Evolutionary conservation across 352 stramenopile species (phyloP).

Genomic region (Phytopythium sindhum): DNA sequence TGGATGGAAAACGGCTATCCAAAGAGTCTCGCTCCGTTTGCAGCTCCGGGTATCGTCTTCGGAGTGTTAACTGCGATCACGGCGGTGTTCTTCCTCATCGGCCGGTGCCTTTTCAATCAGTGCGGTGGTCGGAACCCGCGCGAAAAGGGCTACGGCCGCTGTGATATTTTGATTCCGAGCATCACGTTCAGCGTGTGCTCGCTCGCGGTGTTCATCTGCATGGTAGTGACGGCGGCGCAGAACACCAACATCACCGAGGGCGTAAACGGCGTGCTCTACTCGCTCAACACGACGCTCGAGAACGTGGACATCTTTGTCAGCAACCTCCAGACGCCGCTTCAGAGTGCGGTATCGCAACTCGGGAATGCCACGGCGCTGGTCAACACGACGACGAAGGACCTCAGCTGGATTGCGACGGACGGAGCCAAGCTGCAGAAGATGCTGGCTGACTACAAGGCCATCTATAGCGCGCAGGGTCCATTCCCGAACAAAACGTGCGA

Average conservation of each 20-base stretch:
- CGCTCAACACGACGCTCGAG: slow-evolving; percentile 63
- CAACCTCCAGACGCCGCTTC: slow-evolving; percentile 56
- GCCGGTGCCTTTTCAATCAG: slow-evolving; percentile 79
- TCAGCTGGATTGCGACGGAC: slow-evolving; percentile 53
- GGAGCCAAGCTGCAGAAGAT: slow-evolving; percentile 49
- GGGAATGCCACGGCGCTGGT: slow-evolving; percentile 38
- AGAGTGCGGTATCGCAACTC: slow-evolving; percentile 39
- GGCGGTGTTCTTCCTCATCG: slow-evolving; percentile 57
- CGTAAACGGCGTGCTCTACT: slow-evolving; percentile 57
- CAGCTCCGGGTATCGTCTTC: slow-evolving; percentile 71
- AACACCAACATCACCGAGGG: slow-evolving; percentile 82
- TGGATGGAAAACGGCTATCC: slow-evolving; percentile 73
- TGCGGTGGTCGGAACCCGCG: slow-evolving; percentile 69
- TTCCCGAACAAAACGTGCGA: slow-evolving; percentile 55
- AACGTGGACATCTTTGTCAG: slow-evolving; percentile 73
- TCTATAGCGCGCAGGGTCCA: slow-evolving; percentile 49
- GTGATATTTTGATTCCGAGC: slow-evolving; percentile 63
- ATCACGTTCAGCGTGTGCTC: slow-evolving; percentile 64
- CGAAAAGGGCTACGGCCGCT: slow-evolving; percentile 81
- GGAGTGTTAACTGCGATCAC: slow-evolving; percentile 54
- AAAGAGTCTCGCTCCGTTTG: slow-evolving; percentile 59
- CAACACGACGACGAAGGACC: slow-evolving; percentile 29
- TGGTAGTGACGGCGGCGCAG: slow-evolving; percentile 62
- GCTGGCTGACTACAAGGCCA: slow-evolving; percentile 49
- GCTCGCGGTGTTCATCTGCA: slow-evolving; percentile 77